Conservation (phyloP, 1,284 basidiomycete species). For the Fomitopsis schrenkii region DNA sequence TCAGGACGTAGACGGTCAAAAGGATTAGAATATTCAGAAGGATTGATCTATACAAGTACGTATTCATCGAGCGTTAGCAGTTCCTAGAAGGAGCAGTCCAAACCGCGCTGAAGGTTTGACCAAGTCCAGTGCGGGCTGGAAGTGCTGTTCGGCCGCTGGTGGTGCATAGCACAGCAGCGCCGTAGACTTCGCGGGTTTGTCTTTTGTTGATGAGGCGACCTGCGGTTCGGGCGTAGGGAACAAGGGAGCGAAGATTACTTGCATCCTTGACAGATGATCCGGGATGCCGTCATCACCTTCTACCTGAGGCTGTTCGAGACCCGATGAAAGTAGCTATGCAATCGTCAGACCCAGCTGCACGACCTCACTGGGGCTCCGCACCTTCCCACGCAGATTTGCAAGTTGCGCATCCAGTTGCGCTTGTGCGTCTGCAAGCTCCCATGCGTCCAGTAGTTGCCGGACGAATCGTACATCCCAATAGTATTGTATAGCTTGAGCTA, state of each 20-base stretch:
- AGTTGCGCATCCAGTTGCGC: slow-evolving; percentile 8
- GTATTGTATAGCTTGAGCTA: slow-evolving; percentile 8
- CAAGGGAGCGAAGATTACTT: slow-evolving; percentile 31
- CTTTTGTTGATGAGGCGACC: slow-evolving; percentile 8
- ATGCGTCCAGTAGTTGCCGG: slow-evolving; percentile 14
- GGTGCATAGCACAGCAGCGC: slow-evolving; percentile 24
- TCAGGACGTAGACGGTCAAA: too few species aligned
- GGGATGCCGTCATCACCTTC: slow-evolving; percentile 11
- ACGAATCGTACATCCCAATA: slow-evolving; percentile 50
- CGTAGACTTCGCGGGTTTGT: slow-evolving; percentile 17
- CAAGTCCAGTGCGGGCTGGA: slow-evolving; percentile 34
- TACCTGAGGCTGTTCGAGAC: slow-evolving; percentile 1
- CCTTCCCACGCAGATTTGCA: slow-evolving; percentile 1
- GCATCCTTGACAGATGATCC: slow-evolving; percentile 26
- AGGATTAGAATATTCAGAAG: not conserved
- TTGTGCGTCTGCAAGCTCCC: slow-evolving; percentile 5
- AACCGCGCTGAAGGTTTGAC: slow-evolving; percentile 43
- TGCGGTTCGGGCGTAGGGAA: slow-evolving; percentile 24
- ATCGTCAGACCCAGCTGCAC: not conserved
- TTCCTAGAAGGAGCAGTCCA: slow-evolving; percentile 37
- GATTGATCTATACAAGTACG: not conserved
- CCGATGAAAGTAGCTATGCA: slow-evolving; percentile 4
- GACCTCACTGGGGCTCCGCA: not conserved
- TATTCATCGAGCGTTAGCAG: slow-evolving; percentile 21
- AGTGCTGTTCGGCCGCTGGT: slow-evolving; percentile 30